phyloP scores from a whole-genome alignment of 768 basidiomycete species.

The Auriscalpium microsporum region DNA sequence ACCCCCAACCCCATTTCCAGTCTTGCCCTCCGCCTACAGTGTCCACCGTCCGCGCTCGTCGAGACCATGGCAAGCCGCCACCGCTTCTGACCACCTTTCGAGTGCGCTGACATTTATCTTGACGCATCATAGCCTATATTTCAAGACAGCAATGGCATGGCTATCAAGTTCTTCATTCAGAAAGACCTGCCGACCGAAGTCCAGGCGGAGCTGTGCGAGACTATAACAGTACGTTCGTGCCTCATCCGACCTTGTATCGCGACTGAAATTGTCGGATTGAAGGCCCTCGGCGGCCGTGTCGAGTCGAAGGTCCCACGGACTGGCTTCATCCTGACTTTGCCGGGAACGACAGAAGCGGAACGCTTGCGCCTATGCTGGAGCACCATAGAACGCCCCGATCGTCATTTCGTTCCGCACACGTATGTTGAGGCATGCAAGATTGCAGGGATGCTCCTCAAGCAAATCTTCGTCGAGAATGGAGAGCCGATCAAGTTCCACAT shows the following conservation, averaged over 20 bases:
- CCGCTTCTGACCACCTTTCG: background rate
- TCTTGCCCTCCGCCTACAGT: slow-evolving; percentile 1
- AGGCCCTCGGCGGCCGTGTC: slow-evolving; percentile 58
- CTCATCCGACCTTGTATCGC: background rate
- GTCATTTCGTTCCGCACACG: slow-evolving; percentile 73
- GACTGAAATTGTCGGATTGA: background rate
- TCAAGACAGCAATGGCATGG: slow-evolving; percentile 55
- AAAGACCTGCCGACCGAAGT: slow-evolving; percentile 63
- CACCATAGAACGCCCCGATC: slow-evolving; percentile 57
- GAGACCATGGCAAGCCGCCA: too few species aligned
- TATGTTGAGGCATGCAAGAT: slow-evolving; percentile 81
- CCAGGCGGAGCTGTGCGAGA: slow-evolving; percentile 66
- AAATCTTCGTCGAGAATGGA: slow-evolving; percentile 65
- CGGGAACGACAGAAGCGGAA: slow-evolving; percentile 60
- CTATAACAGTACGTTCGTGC: slow-evolving; percentile 47
- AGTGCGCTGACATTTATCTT: background rate
- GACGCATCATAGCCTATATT: slow-evolving; percentile 51
- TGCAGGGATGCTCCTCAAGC: slow-evolving; percentile 62
- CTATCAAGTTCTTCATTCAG: slow-evolving; percentile 80
- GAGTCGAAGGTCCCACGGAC: slow-evolving; percentile 71
- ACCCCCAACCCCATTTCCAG: slow-evolving; percentile 19
- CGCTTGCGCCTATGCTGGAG: slow-evolving; percentile 72
- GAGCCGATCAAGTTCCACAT: slow-evolving; percentile 69
- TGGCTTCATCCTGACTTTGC: slow-evolving; percentile 66
- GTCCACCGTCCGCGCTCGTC: background rate